A percentile compares a stretch with the other conserved stretches of the same genome.
phyloP scores from a whole-genome alignment of 192 early-diverging fungal genomes.

The Backusella australiensis region DNA sequence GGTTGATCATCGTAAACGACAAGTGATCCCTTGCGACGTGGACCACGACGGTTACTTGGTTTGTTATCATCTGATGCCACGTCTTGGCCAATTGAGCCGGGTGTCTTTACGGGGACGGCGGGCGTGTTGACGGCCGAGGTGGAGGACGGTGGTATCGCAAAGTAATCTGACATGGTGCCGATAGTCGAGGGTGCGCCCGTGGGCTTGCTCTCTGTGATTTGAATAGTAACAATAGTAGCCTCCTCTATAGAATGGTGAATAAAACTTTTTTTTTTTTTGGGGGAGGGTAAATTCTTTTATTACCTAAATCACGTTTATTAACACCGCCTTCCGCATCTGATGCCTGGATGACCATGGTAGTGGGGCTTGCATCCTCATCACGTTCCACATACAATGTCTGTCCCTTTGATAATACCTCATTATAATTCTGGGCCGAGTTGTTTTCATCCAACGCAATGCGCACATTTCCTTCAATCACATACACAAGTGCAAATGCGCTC shows the following conservation, averaged over 20 bases:
- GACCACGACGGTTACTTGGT: slow-evolving; percentile 24
- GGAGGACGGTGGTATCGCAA: neutral
- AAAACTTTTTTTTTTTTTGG: too few species aligned
- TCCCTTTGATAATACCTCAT: slow-evolving; percentile 30
- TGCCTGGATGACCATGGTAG: slow-evolving; percentile 45
- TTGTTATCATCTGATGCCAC: slow-evolving; percentile 5
- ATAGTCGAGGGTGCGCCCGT: slow-evolving; percentile 17
- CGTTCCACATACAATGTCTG: slow-evolving; percentile 57
- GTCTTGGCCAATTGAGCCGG: neutral
- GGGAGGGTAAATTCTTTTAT: neutral
- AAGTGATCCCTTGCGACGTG: slow-evolving; percentile 53
- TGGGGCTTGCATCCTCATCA: slow-evolving; percentile 52
- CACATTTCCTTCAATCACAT: slow-evolving; percentile 53
- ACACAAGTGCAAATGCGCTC: slow-evolving; percentile 51
- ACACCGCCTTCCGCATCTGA: slow-evolving; percentile 25
- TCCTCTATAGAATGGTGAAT: slow-evolving; percentile 4
- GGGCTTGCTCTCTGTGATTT: slow-evolving; percentile 23
- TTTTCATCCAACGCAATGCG: slow-evolving; percentile 30
- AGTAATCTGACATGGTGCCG: slow-evolving; percentile 19
- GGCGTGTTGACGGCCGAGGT: neutral
- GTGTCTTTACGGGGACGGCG: neutral
- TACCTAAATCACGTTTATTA: slow-evolving; percentile 25
- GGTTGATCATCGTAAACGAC: slow-evolving; percentile 64
- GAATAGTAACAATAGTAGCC: slow-evolving; percentile 30
- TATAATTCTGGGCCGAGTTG: slow-evolving; percentile 9